Base-by-base conservation (phyloP, 805 yeast species). In the Sugiyamaella chiloensis region DNA sequence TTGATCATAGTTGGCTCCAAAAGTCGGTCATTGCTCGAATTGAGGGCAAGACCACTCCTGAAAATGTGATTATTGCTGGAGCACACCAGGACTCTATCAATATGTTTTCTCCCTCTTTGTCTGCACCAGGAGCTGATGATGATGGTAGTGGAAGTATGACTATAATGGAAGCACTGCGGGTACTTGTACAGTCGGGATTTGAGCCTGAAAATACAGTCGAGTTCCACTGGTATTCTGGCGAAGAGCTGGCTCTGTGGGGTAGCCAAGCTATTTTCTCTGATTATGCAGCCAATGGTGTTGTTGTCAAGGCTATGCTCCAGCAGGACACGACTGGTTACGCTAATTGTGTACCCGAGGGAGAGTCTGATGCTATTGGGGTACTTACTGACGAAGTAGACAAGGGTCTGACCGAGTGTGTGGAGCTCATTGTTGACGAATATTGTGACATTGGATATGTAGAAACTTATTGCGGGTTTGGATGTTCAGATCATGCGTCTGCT, bases 91-190 rank as follows among this genome's bases (percentile, higher is more conserved):
- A 91, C 63, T 84, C 95, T 2, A 75, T 83, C 53, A 88, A 87
- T 61, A 70, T 87, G 47, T 55, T 86, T 35, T 73, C 85, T 48
- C 96, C 96, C 7, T 73, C 80, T 16, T 60, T 85, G 54, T 73
- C 79, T 20, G 87, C 96, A 0, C 96, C 96, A 1, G 98, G 98
- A 2, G 97, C 96, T 2, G 98, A 91, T 62, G 98, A 91, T 61
- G 86, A 90, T 64, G 95, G 96, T 1, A 80, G 90, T 2, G 98
- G 97, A 7, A 83, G 90, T 3, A 81, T 84, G 3, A 83, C 95
- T 2, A 76, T 79, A 26, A 65, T 89, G 46, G 95, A 89, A 63
- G 80, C 88, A 1, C 74, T 89, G 57, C 75, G 93, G 54, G 66
- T 85, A 12, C 67, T 87, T 21, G 64, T 76, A 5, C 70, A 67